Evolutionary conservation across 768 basidiomycete genomes (phyloP).

Genomic region (Guyanaporus albipodus): DNA sequence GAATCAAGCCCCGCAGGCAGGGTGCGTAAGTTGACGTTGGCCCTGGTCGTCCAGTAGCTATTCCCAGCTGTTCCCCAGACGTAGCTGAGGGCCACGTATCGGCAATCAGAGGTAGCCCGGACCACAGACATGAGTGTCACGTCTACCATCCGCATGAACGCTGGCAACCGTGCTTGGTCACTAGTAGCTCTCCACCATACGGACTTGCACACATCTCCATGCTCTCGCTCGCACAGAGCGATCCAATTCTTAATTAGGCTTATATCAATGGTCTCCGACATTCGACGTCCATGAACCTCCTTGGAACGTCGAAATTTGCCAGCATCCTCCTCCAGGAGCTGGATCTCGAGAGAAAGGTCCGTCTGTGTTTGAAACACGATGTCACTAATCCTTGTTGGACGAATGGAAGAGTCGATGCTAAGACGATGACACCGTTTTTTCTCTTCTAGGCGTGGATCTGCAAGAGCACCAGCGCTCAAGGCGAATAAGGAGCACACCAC

Average conservation of each 20-base stretch:
- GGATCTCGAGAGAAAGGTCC: constrained; percentile 9
- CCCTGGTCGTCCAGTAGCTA: constrained; percentile 6
- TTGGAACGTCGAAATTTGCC: constrained; percentile 10
- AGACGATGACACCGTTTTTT: constrained; percentile 12
- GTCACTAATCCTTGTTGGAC: constrained; percentile 3
- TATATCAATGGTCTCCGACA: constrained; percentile 7
- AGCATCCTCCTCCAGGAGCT: constrained; percentile 19
- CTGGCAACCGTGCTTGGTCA: constrained; percentile 4
- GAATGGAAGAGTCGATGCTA: constrained; percentile 5
- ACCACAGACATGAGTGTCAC: constrained; percentile 12
- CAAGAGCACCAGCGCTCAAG: not conserved
- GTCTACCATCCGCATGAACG: constrained; percentile 14
- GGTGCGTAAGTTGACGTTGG: constrained; percentile 2
- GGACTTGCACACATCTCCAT: constrained; percentile 11
- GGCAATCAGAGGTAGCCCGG: constrained; percentile 1
- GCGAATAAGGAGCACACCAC: constrained; percentile 6
- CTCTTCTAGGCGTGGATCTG: not conserved
- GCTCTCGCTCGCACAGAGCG: constrained; percentile 11
- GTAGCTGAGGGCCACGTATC: constrained; percentile 17
- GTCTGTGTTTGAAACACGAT: not conserved
- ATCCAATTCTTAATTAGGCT: constrained; percentile 16
- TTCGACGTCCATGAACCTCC: constrained; percentile 21
- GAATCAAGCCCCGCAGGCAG: not conserved
- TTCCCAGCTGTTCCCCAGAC: constrained; percentile 13
- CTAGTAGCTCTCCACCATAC: constrained; percentile 12